Evolutionary conservation across 148 eudicot genomes (phyloP).

Genomic region (Cornus kousa): DNA sequence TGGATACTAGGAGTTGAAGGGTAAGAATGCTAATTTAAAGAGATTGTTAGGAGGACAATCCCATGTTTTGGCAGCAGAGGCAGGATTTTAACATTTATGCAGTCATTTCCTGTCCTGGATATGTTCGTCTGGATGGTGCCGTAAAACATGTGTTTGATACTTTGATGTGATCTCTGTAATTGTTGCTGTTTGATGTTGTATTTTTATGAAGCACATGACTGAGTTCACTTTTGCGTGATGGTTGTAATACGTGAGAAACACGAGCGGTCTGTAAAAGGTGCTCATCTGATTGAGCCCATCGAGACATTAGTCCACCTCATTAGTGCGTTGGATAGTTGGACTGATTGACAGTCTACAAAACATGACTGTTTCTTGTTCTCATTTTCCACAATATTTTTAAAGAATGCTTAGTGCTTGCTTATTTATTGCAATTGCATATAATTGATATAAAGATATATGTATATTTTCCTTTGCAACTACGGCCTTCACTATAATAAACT

Average conservation of each 20-base stretch:
- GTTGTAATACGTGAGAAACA: not conserved
- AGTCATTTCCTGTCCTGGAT: not conserved
- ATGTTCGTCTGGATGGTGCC: not conserved
- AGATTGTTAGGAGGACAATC: too few species aligned
- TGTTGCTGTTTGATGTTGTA: not conserved
- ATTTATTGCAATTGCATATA: not conserved
- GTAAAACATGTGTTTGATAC: not conserved
- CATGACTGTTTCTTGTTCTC: not conserved
- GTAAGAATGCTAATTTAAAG: too few species aligned
- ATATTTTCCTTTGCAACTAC: too few species aligned
- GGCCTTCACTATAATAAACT: not conserved
- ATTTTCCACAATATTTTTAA: not conserved
- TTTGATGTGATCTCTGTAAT: not conserved
- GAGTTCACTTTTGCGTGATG: constrained; percentile 3
- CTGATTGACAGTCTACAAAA: constrained; percentile 3
- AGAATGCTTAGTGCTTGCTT: not conserved
- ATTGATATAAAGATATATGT: too few species aligned
- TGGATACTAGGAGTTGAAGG: too few species aligned
- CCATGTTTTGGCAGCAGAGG: not conserved
- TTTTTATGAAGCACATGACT: not conserved
- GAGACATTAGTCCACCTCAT: not conserved
- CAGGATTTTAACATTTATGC: not conserved
- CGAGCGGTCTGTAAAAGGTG: not conserved
- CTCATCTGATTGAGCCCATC: not conserved
- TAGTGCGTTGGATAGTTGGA: not conserved